phyloP scores from a whole-genome alignment of 169 alveolate species.

The Plasmodium billcollinsi region DNA sequence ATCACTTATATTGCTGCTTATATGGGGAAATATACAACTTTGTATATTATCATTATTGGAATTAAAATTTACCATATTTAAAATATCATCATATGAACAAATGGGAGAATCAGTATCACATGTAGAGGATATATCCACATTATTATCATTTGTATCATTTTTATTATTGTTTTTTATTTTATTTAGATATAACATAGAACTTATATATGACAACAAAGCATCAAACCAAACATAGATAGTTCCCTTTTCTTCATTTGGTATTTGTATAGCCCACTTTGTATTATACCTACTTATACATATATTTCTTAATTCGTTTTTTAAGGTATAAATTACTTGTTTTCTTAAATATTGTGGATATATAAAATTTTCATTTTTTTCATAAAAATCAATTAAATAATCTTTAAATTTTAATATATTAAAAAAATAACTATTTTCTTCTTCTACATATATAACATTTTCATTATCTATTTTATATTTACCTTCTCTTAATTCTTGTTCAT shows the following conservation, averaged over 20 bases:
- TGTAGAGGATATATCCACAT: neutral
- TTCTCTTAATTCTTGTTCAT: slow-evolving; percentile 19
- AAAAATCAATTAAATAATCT: slow-evolving; percentile 74
- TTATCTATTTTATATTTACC: slow-evolving; percentile 14
- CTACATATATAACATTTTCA: slow-evolving; percentile 75
- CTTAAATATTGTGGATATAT: slow-evolving; percentile 68
- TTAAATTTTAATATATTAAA: slow-evolving; percentile 78
- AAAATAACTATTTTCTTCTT: slow-evolving; percentile 83
- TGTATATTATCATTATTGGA: neutral
- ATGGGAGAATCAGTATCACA: neutral
- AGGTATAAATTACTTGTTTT: slow-evolving; percentile 51
- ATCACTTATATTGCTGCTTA: neutral
- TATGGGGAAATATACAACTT: neutral
- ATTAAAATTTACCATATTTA: neutral
- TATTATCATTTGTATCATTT: neutral
- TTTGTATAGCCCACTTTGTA: slow-evolving; percentile 82
- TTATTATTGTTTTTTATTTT: neutral
- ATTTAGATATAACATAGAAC: slow-evolving; percentile 57
- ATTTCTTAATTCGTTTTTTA: slow-evolving; percentile 78
- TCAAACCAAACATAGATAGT: slow-evolving; percentile 94
- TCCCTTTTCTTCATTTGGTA: slow-evolving; percentile 80
- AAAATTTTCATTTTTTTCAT: slow-evolving; percentile 50
- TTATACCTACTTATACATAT: slow-evolving; percentile 83
- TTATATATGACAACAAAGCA: slow-evolving; percentile 91
- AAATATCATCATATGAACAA: slow-evolving; percentile 42